Base-by-base conservation (phyloP, 2,329 filamentous ascomycete species). In the Claviceps quebecensis region DNA sequence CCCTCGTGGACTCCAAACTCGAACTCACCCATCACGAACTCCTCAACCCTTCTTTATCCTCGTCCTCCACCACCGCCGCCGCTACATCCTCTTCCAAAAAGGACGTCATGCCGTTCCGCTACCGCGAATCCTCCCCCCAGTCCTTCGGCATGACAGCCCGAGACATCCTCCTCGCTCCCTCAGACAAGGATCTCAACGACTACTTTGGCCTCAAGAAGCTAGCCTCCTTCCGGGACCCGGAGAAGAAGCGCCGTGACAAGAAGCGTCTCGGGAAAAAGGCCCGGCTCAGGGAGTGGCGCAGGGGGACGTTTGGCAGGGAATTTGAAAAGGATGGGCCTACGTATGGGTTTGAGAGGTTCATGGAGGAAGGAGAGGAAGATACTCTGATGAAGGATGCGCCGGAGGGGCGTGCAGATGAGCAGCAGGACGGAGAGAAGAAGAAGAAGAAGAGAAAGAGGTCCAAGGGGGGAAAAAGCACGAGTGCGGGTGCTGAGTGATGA, bases 131-230 rank as follows among this genome's bases (percentile, higher is more conserved):
- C 2, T 94, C 87, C 0, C 91, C 93, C 1, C 84, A 85, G 51
- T 81, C 85, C 13, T 98, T 95, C 64, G 93, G 93, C 53, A 81
- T 98, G 62, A 95, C 87, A 0, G 75, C 90, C 1, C 80, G 83
- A 55, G 93, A 98, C 67, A 97, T 98, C 59, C 78, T 98, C 37
- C 76, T 84, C 64, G 88, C 95, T 57, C 87, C 90, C 0, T 85
- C 84, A 45, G 93, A 98, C 69, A 73, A 80, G 46, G 81, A 84
- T 50, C 79, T 98, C 57, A 98, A 98, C 67, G 77, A 90, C 57
- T 98, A 85, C 63, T 91, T 84, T 5, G 91, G 93, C 6, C 72
- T 98, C 61, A 98, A 98, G 77, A 97, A 96, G 71, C 78, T 96
- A 54, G 90, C 91, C 4, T 76, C 86, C 5, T 98, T 93, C 73